A percentile compares a stretch with the other conserved stretches of the same genome.
Evolutionary conservation across 257 asterid species (phyloP).

Genomic region (Linderniella brevidens): DNA sequence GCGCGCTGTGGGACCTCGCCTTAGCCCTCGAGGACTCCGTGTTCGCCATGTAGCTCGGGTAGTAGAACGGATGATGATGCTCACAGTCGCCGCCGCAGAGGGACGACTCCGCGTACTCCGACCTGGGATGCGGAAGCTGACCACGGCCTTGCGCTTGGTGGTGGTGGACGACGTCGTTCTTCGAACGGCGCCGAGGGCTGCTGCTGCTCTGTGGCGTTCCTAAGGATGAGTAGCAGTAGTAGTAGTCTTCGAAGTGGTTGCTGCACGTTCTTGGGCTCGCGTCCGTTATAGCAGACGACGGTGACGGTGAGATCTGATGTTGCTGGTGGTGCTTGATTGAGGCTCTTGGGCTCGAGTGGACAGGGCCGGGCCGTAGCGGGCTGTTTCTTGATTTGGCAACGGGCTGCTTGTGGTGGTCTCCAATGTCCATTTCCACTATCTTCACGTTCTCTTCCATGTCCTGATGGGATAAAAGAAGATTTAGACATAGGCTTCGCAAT

Average conservation of each 20-base stretch:
- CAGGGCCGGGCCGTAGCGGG: too few relatives aligned
- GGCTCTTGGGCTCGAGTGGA: slow-evolving; percentile 16
- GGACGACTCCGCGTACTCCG: slow-evolving; percentile 66
- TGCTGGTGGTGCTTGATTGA: slow-evolving; percentile 25
- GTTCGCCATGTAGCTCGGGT: slow-evolving; percentile 86
- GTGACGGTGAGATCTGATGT: slow-evolving; percentile 41
- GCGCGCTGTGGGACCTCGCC: slow-evolving; percentile 95
- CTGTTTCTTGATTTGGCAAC: slow-evolving; percentile 40
- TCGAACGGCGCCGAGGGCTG: slow-evolving; percentile 54
- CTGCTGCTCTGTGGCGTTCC: slow-evolving; percentile 64
- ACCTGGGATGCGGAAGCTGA: slow-evolving; percentile 25
- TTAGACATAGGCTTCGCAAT: too few relatives aligned
- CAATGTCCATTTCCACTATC: slow-evolving; percentile 90
- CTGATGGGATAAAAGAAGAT: too few relatives aligned
- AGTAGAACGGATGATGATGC: slow-evolving; percentile 38
- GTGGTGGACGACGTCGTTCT: too few relatives aligned
- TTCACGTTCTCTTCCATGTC: slow-evolving; percentile 83
- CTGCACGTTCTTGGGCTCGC: slow-evolving; percentile 56
- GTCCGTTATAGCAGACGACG: slow-evolving; percentile 47
- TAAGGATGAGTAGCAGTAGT: too few relatives aligned
- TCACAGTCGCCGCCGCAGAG: slow-evolving; percentile 5
- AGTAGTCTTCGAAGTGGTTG: slow-evolving; percentile 57
- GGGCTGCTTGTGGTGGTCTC: slow-evolving; percentile 48
- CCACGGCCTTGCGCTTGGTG: slow-evolving; percentile 40
- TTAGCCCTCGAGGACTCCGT: slow-evolving; percentile 84